These are phyloP conservation scores for Lachancea quebecensis DNA, from an alignment of 805 yeast species.

Conservation along the genomic window DNA sequence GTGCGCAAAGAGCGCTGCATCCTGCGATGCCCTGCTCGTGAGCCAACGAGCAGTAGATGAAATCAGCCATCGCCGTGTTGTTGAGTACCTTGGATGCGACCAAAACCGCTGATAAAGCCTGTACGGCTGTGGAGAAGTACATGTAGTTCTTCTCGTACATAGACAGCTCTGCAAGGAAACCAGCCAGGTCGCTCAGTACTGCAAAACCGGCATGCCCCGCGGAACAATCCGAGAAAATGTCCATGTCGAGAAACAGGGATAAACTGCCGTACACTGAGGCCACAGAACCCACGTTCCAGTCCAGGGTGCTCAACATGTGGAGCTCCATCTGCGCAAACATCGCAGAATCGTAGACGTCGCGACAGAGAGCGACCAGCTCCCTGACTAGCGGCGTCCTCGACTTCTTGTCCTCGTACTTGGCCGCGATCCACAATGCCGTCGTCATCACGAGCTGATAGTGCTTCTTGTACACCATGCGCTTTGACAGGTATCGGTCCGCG, in stretches of 20 bases:
- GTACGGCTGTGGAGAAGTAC: conserved; percentile 39
- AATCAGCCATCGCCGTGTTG: conserved; percentile 1
- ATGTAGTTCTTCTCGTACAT: conserved; percentile 44
- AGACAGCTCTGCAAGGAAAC: conserved; percentile 50
- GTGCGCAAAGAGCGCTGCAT: neutral
- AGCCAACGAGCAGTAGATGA: neutral
- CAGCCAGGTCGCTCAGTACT: conserved; percentile 25
- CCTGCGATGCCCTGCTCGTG: neutral
- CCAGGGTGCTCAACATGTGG: conserved; percentile 62
- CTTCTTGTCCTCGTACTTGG: conserved; percentile 66
- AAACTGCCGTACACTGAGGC: conserved; percentile 15
- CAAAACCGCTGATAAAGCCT: conserved; percentile 44
- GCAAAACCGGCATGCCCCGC: neutral
- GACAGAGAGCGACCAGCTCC: conserved; percentile 61
- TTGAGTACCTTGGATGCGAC: conserved; percentile 46
- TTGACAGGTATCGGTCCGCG: conserved; percentile 79
- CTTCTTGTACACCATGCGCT: conserved; percentile 66
- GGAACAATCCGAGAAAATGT: neutral
- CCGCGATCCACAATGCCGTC: conserved; percentile 82
- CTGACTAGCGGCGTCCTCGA: conserved; percentile 57
- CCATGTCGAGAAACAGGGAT: conserved; percentile 9
- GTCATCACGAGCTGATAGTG: conserved; percentile 83
- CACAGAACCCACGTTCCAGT: conserved; percentile 45
- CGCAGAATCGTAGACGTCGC: conserved; percentile 52
- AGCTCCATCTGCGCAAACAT: conserved; percentile 75